phyloP scores from a whole-genome alignment of 208 protist species.

The Tritrichomonas musculus region DNA sequence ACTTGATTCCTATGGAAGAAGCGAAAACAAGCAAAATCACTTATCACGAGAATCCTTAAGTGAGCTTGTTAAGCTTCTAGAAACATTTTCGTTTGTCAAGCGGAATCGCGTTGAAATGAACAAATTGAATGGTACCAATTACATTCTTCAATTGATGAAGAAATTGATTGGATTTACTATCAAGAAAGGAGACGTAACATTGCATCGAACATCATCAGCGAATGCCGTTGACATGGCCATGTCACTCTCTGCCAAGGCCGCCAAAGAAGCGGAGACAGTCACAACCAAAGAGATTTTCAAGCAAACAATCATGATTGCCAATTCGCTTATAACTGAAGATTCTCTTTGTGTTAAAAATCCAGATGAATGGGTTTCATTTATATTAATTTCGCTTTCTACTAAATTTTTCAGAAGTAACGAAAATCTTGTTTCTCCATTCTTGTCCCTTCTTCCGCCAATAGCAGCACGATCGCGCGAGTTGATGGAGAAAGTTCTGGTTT shows the following conservation, averaged over 20 bases:
- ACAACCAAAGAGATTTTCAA: background rate
- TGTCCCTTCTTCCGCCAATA: background rate
- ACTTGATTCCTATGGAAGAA: too few species aligned
- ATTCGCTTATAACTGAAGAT: background rate
- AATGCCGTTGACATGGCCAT: too few species aligned
- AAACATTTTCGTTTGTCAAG: background rate
- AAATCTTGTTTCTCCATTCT: background rate
- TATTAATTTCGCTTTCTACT: background rate
- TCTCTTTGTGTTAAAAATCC: background rate
- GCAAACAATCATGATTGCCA: background rate
- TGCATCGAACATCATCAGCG: too few species aligned
- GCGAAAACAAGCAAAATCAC: too few species aligned
- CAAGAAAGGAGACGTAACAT: too few species aligned
- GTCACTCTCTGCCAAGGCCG: too few species aligned
- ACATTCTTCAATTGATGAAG: background rate
- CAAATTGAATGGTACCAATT: background rate
- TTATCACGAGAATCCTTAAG: background rate
- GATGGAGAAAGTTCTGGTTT: background rate
- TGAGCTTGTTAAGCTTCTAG: background rate
- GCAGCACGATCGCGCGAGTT: background rate
- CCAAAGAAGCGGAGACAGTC: background rate
- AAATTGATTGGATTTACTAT: too few species aligned
- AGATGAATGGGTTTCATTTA: background rate
- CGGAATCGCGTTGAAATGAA: background rate
- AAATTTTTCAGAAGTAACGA: background rate